Conservation (phyloP, 257 asterid genomes). For the Datura wrightii region DNA sequence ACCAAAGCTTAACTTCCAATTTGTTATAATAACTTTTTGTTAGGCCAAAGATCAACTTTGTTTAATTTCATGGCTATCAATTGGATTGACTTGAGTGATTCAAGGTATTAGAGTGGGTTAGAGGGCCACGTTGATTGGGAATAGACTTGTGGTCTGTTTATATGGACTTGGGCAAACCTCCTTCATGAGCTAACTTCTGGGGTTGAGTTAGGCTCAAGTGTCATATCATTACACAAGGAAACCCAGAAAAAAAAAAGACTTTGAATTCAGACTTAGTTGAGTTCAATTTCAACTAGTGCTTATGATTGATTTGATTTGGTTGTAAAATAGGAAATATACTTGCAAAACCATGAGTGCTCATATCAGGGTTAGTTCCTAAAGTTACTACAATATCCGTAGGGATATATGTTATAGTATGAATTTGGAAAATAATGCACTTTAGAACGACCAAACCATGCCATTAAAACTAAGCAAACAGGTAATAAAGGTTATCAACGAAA, state of each 20-base stretch:
- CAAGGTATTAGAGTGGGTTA: neutral
- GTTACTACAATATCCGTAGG: neutral
- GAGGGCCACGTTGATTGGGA: too few species aligned
- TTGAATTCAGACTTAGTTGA: neutral
- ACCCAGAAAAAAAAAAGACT: neutral
- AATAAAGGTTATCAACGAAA: neutral
- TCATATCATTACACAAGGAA: neutral
- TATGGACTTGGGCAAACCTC: too few species aligned
- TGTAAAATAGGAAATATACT: neutral
- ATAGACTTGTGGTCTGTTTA: too few species aligned
- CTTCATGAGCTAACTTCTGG: too few species aligned
- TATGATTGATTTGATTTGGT: neutral
- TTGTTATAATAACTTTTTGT: neutral
- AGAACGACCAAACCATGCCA: neutral
- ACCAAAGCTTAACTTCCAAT: neutral
- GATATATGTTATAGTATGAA: slow-evolving; percentile 12
- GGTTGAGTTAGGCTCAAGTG: too few species aligned
- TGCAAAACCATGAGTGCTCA: neutral
- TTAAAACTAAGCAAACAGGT: neutral
- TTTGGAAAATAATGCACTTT: slow-evolving; percentile 8
- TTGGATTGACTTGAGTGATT: neutral
- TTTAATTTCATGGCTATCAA: neutral
- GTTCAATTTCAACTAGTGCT: neutral
- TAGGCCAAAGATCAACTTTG: neutral
- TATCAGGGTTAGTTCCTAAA: slow-evolving; percentile 8